A percentile compares a stretch with the other conserved stretches of the same genome.
Conservation (phyloP, 2,329 filamentous ascomycete species). For the Calonectria pseudoturangicola region DNA sequence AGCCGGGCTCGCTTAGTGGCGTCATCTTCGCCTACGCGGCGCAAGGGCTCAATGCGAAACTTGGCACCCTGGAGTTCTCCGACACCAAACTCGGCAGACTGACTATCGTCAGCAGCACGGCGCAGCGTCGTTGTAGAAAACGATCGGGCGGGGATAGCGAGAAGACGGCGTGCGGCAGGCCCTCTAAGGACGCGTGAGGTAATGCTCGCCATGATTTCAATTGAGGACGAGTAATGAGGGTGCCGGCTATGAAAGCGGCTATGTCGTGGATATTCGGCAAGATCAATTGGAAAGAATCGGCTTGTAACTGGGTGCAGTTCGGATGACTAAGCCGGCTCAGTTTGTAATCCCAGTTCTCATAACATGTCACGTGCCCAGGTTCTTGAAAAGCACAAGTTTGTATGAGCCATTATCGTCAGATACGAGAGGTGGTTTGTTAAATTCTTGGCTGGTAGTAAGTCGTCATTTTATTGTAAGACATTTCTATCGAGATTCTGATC, state of each 20-base stretch:
- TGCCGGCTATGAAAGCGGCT: neutral
- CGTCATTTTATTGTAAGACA: too few relatives aligned
- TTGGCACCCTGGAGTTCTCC: constrained; percentile 91
- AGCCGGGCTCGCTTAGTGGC: constrained; percentile 92
- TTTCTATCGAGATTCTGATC: too few relatives aligned
- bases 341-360: too few relatives aligned
- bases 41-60: constrained; percentile 93
- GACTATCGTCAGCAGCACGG: constrained; percentile 43
- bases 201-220: constrained; percentile 47
- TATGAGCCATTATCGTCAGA: too few relatives aligned
- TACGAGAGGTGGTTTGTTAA: too few relatives aligned
- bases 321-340: neutral
- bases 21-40: constrained; percentile 87
- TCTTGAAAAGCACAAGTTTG: too few relatives aligned
- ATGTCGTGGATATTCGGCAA: neutral
- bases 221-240: too few relatives aligned
- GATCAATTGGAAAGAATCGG: constrained; percentile 1
- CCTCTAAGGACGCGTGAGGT: constrained; percentile 50
- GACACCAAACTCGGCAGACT: constrained; percentile 79
- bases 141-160: constrained; percentile 46
- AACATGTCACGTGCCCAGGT: too few relatives aligned
- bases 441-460: too few relatives aligned
- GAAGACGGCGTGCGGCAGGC: constrained; percentile 46
- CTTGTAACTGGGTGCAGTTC: neutral
- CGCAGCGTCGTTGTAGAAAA: constrained; percentile 49